Percentiles rank a stretch among this genome's conserved stretches.
phyloP scores from a whole-genome alignment of 1,139 yeast species.

The Scheffersomyces titani region DNA sequence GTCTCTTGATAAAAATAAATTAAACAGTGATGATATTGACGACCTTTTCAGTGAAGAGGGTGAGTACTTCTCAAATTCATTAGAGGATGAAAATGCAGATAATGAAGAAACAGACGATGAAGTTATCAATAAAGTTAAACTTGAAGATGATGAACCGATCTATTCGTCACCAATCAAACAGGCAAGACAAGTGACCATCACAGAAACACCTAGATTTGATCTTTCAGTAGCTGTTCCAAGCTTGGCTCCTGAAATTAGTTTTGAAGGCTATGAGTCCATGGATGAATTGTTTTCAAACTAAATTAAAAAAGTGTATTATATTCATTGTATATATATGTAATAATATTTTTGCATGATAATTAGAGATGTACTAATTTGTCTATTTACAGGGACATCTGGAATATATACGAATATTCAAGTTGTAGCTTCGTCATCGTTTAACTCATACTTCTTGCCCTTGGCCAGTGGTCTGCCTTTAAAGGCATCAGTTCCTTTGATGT shows the following conservation, averaged over 20 bases:
- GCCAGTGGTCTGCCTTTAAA: slow-evolving; percentile 19
- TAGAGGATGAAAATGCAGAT: slow-evolving; percentile 8
- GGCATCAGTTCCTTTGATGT: slow-evolving; percentile 51
- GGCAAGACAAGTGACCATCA: neutral
- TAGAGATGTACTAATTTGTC: neutral
- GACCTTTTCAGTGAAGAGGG: slow-evolving; percentile 16
- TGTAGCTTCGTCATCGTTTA: neutral
- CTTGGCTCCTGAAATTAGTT: neutral
- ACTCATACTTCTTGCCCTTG: neutral
- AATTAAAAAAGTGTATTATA: neutral
- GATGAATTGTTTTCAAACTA: slow-evolving; percentile 18
- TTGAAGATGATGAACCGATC: neutral
- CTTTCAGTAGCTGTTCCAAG: neutral
- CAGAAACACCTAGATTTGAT: slow-evolving; percentile 1
- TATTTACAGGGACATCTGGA: neutral
- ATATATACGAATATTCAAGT: neutral
- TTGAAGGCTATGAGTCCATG: slow-evolving; percentile 20
- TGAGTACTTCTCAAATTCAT: slow-evolving; percentile 1
- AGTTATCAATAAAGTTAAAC: too few species aligned
- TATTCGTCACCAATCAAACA: neutral
- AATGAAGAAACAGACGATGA: neutral
- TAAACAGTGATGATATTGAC: slow-evolving; percentile 9
- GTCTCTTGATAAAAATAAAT: neutral
- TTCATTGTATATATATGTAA: neutral
- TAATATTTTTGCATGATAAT: neutral